Evolutionary conservation across 2,329 filamentous ascomycete genomes (phyloP), one percentile per base, ranked within the genome.

Genomic region (Exophiala sp.): DNA sequence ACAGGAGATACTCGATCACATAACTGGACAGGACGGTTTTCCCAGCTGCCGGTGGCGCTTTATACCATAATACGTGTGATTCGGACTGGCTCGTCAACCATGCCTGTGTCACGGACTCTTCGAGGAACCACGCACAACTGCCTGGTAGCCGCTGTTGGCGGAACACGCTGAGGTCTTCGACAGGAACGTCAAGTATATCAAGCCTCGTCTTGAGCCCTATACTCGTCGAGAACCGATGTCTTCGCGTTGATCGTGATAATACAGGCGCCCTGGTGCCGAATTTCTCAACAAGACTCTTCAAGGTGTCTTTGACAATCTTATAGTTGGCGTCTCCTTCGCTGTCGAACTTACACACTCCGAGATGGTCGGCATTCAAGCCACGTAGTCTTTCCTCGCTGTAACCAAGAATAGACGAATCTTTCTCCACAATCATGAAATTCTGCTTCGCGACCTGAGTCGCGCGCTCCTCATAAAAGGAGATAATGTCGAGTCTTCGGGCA

Each of bases 381-480:
- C 60, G 66, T 1, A 67, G 66, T 1, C 62, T 62, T 55, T 76
- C 73, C 2, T 62, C 62, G 0, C 63, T 64, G 50, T 72, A 74
- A 1, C 70, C 72, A 2, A 75, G 63, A 0, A 68, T 61, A 0
- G 73, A 65, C 0, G 72, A 73, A 3, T 73, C 67, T 11, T 66
- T 67, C 9, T 69, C 62, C 2, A 74, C 43, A 32, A 52, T 46
- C 40, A 43, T 27, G n/a, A 41, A 8, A 34, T 9, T 10, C 5
- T 14, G 22, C 2, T 21, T 22, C 1, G 11, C 19, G 14, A 53
- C 19, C 6, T 10, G 8, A 7, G 50, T 53, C n/a, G 13, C 56
- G 5, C 62, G 59, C 14, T 69, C 73, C 52, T 76, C 74, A 55
- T 73, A 75, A 55, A 76, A 76, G 0, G 72, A 75, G 58, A 66